Base-by-base conservation (phyloP, 2,329 filamentous ascomycete genomes). In the Apiospora saccharicola region DNA sequence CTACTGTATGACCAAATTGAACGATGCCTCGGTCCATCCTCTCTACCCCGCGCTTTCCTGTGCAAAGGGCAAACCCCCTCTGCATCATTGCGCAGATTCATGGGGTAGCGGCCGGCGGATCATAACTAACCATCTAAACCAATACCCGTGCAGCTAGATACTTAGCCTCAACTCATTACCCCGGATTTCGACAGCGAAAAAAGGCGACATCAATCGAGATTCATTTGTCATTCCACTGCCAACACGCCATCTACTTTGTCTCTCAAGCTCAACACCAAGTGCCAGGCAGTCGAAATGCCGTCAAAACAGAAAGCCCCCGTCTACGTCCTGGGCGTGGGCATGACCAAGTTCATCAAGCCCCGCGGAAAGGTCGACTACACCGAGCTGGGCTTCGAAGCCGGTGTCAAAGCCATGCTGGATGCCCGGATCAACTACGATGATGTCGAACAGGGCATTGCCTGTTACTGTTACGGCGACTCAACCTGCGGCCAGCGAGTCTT, bases 301-400 rank as follows among this genome's bases (percentile, higher is more conserved):
- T 82, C 83, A 78, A 86, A 86, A 76, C 81, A 84, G 77, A 88
- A 87, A 78, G 82, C 86, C 71, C 86, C 87, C 73, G 86, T 86
- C 87, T 98, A 98, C 87, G 94, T 98, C 81, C 91, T 98, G 74
- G 96, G 96, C 86, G 96, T 98, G 77, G 96, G 96, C 86, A 96
- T 98, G 94, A 98, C 96, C 85, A 97, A 97, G 85, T 98, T 98
- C 89, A 96, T 98, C 90, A 98, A 98, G 87, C 95, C 95, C 57
- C 91, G 95, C 72, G 94, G 94, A 81, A 96, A 96, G 82, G 93
- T 97, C 76, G 95, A 98, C 85, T 98, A 98, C 85, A 94, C 94
- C 10, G 95, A 98, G 81, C 91, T 98, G 34, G 95, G 95, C 72
- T 98, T 95, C 82, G 95, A 98, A 83, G 95, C 95, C 14, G 94